These are phyloP conservation scores for Lipomyces chichibuensis DNA, from an alignment of 805 yeast species.

Conservation along the genomic window DNA sequence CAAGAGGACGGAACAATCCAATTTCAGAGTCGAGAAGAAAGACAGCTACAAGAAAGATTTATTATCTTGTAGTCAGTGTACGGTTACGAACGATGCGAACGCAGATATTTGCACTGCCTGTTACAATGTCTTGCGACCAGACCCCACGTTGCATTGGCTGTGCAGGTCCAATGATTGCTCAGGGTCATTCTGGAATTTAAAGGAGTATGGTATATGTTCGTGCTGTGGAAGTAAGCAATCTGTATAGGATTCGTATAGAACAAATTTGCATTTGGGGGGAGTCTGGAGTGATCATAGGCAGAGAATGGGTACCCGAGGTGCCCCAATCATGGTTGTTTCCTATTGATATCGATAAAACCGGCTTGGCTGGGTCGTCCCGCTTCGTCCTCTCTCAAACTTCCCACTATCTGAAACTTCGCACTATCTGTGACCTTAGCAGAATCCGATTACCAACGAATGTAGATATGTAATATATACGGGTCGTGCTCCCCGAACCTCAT, in stretches of 20 bases:
- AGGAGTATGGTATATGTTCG: background rate
- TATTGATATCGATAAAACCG: too few species aligned
- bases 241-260: background rate
- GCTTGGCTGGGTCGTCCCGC: too few species aligned
- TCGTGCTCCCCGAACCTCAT: too few species aligned
- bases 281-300: background rate
- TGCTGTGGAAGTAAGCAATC: conserved; percentile 1
- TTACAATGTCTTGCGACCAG: background rate
- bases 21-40: background rate
- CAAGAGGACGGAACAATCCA: background rate
- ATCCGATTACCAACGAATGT: too few species aligned
- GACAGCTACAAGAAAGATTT: too few species aligned
- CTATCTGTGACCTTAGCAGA: too few species aligned
- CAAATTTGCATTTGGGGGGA: too few species aligned
- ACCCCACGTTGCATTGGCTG: background rate
- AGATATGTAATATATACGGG: too few species aligned
- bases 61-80: background rate
- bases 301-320: background rate
- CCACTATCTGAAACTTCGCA: too few species aligned
- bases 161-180: background rate
- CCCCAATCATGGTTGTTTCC: too few species aligned
- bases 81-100: background rate
- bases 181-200: background rate
- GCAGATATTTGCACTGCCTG: conserved; percentile 1
- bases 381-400: too few species aligned